A percentile compares a stretch with the other conserved stretches of the same genome.
These are phyloP conservation scores for Lentithecium fluviatile DNA, from an alignment of 495 filamentous ascomycete genomes.

Conservation along the genomic window DNA sequence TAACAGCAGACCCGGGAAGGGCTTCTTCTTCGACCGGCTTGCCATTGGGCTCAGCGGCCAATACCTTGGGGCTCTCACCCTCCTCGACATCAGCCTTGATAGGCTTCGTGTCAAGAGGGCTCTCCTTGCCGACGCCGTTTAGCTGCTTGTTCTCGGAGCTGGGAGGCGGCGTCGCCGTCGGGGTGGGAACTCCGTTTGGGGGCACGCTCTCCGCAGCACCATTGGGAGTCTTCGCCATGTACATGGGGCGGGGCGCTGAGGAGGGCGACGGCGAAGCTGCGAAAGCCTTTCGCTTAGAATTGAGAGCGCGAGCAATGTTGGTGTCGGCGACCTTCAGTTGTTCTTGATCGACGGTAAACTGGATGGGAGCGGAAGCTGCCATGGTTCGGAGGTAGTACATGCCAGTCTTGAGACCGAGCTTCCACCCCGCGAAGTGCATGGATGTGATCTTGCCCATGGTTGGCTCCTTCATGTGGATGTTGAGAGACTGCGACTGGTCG, in stretches of 20 bases:
- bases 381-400: slow-evolving; percentile 99
- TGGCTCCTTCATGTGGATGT: slow-evolving; percentile 98
- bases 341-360: slow-evolving; percentile 99
- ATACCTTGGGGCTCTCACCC: slow-evolving; percentile 70
- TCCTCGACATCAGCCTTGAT: slow-evolving; percentile 71
- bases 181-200: slow-evolving; percentile 61
- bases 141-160: slow-evolving; percentile 44
- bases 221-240: slow-evolving; percentile 54
- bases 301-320: slow-evolving; percentile 63
- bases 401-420: slow-evolving; percentile 96
- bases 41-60: slow-evolving; percentile 65
- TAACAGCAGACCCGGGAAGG: slow-evolving; percentile 47
- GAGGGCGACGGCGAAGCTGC: slow-evolving; percentile 48
- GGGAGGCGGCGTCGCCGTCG: slow-evolving; percentile 59
- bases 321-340: slow-evolving; percentile 86
- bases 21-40: slow-evolving; percentile 56
- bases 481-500: slow-evolving; percentile 97
- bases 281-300: slow-evolving; percentile 61
- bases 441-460: slow-evolving; percentile 99
- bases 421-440: slow-evolving; percentile 99
- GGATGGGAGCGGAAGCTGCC: slow-evolving; percentile 93
- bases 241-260: slow-evolving; percentile 61
- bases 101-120: slow-evolving; percentile 47
- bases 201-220: slow-evolving; percentile 40
- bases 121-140: slow-evolving; percentile 43